Base-by-base conservation (phyloP, 306 rosid species). In the Abrus precatorius region DNA sequence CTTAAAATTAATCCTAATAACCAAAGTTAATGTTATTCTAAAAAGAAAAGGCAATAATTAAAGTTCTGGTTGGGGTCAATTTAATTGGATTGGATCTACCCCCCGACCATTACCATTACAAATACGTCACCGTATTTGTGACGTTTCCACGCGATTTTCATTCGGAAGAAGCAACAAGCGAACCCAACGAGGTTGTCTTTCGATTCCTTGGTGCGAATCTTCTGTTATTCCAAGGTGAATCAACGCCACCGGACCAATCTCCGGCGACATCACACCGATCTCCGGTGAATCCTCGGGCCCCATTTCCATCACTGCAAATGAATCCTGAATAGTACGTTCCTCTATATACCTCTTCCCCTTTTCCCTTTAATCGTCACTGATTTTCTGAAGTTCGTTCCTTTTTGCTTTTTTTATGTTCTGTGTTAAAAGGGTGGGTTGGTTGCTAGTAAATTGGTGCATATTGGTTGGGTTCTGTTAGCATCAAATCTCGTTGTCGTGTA, bases 271-370 rank as follows among this genome's bases (percentile, higher is more conserved):
- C 44, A 1, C 49, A 13, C 40, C 72, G 74, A 56, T 71, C 85
- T 72, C 81, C 81, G 73, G 30, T 66, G 9, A 41, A 33, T 65
- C 43, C 48, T n/a, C 74, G 56, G 0, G 56, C 72, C 83, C 28
- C 33, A n/a, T n/a, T 29, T 9, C 20, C 75, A 44, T 61, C 3
- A 10, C 79, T 59, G 60, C 34, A 32, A 14, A 82, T 85, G 88
- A 85, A 85, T 82, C 84, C 86, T 55, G 88, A 85, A 29, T 85
- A 85, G 88, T 85, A 82, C 7, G 84, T 85, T 67, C 55, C 72
- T 76, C 44, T 75, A 3, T 75, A 3, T 62, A 7, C 40, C 56
- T 63, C 41, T 33, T 80, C n/a, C 50, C 49, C 3, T 53, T 33
- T 29, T 53, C 13, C n/a, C 27, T 73, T 43, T 9, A 40, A 27